phyloP scores from a whole-genome alignment of 2,329 filamentous ascomycete genomes.

The Alternaria sp. region DNA sequence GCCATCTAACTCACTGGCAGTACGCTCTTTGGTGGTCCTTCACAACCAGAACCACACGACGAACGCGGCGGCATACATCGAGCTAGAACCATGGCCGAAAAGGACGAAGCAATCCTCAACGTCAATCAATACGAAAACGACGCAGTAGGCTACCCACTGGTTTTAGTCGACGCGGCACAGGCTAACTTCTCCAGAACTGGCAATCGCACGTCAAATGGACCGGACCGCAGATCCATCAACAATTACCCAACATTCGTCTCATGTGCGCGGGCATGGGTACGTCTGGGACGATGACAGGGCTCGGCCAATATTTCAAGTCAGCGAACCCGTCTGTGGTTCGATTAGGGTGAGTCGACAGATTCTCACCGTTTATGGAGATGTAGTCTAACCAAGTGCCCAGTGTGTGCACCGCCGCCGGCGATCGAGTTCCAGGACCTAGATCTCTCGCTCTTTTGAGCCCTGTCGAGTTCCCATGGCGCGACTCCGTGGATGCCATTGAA shows the following conservation, averaged over 20 bases:
- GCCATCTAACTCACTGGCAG: neutral
- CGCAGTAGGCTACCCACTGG: conserved; percentile 16
- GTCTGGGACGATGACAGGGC: conserved; percentile 48
- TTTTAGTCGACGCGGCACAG: rapidly evolving
- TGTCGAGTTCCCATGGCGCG: conserved; percentile 66
- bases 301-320: conserved; percentile 30
- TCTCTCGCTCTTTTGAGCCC: conserved; percentile 56
- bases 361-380: neutral
- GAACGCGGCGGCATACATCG: conserved; percentile 26
- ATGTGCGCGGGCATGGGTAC: conserved; percentile 66
- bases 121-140: conserved; percentile 65
- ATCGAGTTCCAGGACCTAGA: conserved; percentile 66
- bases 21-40: conserved; percentile 62
- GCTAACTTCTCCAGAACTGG: conserved; percentile 52
- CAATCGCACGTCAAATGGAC: conserved; percentile 65
- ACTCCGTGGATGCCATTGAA: conserved; percentile 62
- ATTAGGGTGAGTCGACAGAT: conserved; percentile 14
- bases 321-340: conserved; percentile 25
- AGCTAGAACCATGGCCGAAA: conserved; percentile 24
- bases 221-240: conserved; percentile 63
- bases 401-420: conserved; percentile 63
- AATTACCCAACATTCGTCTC: conserved; percentile 63
- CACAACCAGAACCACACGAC: conserved; percentile 27
- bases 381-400: conserved; percentile 36
- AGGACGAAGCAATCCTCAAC: conserved; percentile 56